phyloP scores from a whole-genome alignment of 225 moss, liverwort and hornwort species.

The Anthoceros angustus region DNA sequence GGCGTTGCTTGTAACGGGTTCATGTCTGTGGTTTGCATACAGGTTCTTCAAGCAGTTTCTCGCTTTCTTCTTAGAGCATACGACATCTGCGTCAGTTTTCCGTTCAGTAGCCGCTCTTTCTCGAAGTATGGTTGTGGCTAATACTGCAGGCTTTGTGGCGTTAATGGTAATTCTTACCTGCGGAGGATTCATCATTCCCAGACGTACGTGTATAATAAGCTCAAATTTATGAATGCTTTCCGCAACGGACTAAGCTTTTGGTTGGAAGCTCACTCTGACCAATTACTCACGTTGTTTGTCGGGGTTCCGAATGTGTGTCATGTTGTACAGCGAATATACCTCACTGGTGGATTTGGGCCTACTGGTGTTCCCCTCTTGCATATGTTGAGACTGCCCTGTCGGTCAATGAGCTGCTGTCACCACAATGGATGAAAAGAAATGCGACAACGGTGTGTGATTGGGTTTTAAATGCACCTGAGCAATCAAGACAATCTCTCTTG shows the following conservation, averaged over 20 bases:
- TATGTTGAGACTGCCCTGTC: slow-evolving; percentile 30
- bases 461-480: neutral
- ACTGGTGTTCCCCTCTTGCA: slow-evolving; percentile 44
- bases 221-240: no score
- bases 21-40: slow-evolving; percentile 15
- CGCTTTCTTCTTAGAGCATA: slow-evolving; percentile 21
- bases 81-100: slow-evolving; percentile 46
- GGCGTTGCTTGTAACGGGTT: slow-evolving; percentile 41
- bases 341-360: slow-evolving; percentile 82
- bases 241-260: no score
- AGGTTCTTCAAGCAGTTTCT: slow-evolving; percentile 58
- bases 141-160: slow-evolving; percentile 33
- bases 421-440: slow-evolving; percentile 44
- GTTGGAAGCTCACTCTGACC: no score
- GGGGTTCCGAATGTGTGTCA: neutral
- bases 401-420: slow-evolving; percentile 45
- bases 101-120: slow-evolving; percentile 49
- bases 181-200: slow-evolving; percentile 60
- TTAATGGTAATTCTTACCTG: slow-evolving; percentile 37
- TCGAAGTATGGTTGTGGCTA: slow-evolving; percentile 44
- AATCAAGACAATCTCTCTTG: neutral
- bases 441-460: slow-evolving; percentile 6
- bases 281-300: neutral
- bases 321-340: slow-evolving; percentile 8
- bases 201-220: slow-evolving; percentile 2